A percentile compares a stretch with the other conserved stretches of the same genome.
These are phyloP conservation scores for Candida peoriensis DNA, from an alignment of 805 yeast species.

Conservation along the genomic window DNA sequence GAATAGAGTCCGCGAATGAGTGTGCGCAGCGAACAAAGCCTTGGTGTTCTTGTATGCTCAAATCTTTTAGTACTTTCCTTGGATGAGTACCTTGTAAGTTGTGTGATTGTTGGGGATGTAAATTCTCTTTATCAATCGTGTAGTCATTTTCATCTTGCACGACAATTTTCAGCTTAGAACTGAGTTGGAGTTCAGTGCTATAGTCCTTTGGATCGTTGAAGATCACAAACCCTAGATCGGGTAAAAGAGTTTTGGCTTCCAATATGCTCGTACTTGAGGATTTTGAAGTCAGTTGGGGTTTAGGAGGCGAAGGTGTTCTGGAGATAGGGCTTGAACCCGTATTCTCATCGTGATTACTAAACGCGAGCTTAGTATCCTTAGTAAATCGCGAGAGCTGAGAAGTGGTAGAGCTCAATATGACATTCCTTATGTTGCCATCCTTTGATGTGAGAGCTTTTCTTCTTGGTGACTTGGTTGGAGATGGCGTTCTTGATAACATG, in stretches of 20 bases:
- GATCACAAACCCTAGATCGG: slow-evolving; percentile 19
- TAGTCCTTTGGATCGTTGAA: slow-evolving; percentile 22
- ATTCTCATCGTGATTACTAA: too few species aligned
- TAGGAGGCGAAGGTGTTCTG: slow-evolving; percentile 8
- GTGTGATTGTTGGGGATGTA: neutral
- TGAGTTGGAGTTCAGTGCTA: slow-evolving; percentile 11
- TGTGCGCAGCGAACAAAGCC: slow-evolving; percentile 17
- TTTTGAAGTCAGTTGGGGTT: slow-evolving; percentile 1
- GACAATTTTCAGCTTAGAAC: slow-evolving; percentile 8
- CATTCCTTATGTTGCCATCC: slow-evolving; percentile 19
- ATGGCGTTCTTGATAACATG: slow-evolving; percentile 14
- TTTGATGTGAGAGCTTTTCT: slow-evolving; percentile 22
- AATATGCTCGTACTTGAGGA: slow-evolving; percentile 2
- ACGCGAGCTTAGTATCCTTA: too few species aligned
- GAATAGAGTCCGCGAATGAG: neutral
- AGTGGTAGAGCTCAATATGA: slow-evolving; percentile 10
- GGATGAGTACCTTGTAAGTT: slow-evolving; percentile 4
- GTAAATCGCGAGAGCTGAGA: slow-evolving; percentile 13
- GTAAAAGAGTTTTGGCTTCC: slow-evolving; percentile 5
- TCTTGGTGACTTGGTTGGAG: slow-evolving; percentile 19
- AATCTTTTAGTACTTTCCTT: slow-evolving; percentile 10
- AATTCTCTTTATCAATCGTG: slow-evolving; percentile 16
- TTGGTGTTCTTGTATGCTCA: slow-evolving; percentile 13
- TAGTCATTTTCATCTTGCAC: slow-evolving; percentile 17
- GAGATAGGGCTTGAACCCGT: slow-evolving; percentile 4